Conservation (phyloP, 495 filamentous ascomycete genomes). For the Daldinia concentrica region DNA sequence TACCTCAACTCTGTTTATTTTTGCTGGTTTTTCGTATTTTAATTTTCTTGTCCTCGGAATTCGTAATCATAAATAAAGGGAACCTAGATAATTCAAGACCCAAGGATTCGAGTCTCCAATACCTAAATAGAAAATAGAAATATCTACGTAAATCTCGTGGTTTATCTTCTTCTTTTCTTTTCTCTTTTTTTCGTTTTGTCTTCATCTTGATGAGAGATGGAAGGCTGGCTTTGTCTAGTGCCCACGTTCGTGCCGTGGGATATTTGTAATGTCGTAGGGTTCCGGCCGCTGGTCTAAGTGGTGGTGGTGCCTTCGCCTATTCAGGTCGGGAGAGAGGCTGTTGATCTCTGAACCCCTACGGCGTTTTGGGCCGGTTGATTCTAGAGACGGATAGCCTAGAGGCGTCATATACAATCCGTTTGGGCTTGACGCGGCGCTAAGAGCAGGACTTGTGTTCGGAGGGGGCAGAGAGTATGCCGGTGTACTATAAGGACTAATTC, state of each 20-base stretch:
- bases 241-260: slow-evolving; percentile 12
- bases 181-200: slow-evolving; percentile 3
- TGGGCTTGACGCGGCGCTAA: slow-evolving; percentile 54
- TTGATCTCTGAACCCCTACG: slow-evolving; percentile 55
- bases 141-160: slow-evolving; percentile 4
- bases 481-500: slow-evolving; percentile 62
- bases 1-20: not conserved
- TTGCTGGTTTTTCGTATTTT: not conserved
- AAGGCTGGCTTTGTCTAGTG: not conserved
- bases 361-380: slow-evolving; percentile 48
- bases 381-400: slow-evolving; percentile 50
- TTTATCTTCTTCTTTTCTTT: slow-evolving; percentile 1
- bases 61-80: too few species aligned
- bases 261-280: slow-evolving; percentile 37
- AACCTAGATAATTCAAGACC: not conserved
- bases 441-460: slow-evolving; percentile 49
- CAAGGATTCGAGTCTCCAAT: not conserved
- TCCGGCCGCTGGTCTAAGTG: slow-evolving; percentile 46
- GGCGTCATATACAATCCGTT: slow-evolving; percentile 50
- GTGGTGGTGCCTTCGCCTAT: slow-evolving; percentile 48
- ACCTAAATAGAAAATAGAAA: too few species aligned
- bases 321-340: slow-evolving; percentile 52
- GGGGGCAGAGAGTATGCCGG: slow-evolving; percentile 59
- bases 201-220: not conserved
- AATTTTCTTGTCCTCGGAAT: not conserved